Percentiles rank a stretch among this genome's conserved stretches.
phyloP scores from a whole-genome alignment of 345 rosid genomes.

The Heritiera littoralis region DNA sequence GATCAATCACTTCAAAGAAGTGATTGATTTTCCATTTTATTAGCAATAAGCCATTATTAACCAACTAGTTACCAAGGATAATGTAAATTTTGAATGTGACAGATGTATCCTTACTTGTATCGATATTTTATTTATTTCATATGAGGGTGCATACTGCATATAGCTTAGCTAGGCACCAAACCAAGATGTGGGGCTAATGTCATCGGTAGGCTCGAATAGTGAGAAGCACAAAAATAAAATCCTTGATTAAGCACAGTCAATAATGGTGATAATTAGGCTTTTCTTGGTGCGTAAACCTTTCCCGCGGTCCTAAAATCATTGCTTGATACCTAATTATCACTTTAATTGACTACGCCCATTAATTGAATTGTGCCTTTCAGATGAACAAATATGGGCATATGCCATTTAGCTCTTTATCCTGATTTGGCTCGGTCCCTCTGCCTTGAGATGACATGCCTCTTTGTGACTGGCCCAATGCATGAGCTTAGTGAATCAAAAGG shows the following conservation, averaged over 20 bases:
- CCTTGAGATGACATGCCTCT: not conserved
- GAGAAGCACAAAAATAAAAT: not conserved
- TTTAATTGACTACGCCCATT: conserved; percentile 13
- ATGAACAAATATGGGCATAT: not conserved
- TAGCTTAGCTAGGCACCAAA: not conserved
- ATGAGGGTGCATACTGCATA: not conserved
- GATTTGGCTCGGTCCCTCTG: not conserved
- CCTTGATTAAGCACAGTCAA: conserved; percentile 12
- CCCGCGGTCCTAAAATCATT: conserved; percentile 10
- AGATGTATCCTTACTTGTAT: not conserved
- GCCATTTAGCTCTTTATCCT: not conserved
- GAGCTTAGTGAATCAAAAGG: not conserved
- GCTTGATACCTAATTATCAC: conserved; percentile 10
- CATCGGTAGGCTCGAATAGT: conserved; percentile 1
- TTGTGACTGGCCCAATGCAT: not conserved
- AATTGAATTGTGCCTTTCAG: not conserved
- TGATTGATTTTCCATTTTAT: not conserved
- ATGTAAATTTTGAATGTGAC: not conserved
- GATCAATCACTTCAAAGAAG: not conserved
- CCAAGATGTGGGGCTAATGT: not conserved
- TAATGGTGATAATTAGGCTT: conserved; percentile 17
- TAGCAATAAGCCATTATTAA: not conserved
- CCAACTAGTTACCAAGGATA: not conserved
- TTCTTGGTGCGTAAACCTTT: conserved; percentile 1
- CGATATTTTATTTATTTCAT: not conserved